A percentile compares a stretch with the other conserved stretches of the same genome.
These are phyloP conservation scores for Papiliotrema laurentii DNA, from an alignment of 1,284 basidiomycete genomes.

Conservation along the genomic window DNA sequence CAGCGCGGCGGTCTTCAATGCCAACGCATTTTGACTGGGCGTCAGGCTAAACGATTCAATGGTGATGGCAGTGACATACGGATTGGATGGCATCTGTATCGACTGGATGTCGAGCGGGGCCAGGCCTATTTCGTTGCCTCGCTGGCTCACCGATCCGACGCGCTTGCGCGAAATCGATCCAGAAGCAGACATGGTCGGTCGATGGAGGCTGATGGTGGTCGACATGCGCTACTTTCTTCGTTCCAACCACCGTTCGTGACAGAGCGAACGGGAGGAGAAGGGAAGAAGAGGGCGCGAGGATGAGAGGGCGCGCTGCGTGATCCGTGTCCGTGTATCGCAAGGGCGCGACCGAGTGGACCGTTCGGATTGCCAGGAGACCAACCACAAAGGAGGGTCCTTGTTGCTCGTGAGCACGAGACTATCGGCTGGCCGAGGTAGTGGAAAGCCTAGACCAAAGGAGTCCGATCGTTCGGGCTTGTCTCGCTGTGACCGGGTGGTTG, in stretches of 20 bases:
- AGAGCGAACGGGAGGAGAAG: too few relatives aligned
- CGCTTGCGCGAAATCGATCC: slow-evolving; percentile 39
- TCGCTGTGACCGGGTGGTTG: too few relatives aligned
- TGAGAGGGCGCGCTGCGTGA: too few relatives aligned
- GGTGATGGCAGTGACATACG: slow-evolving; percentile 24
- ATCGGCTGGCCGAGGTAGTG: not conserved
- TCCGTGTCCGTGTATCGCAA: not conserved
- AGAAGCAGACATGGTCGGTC: slow-evolving; percentile 26
- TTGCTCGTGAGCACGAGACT: not conserved
- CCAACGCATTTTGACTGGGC: slow-evolving; percentile 44
- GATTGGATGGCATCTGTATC: slow-evolving; percentile 46
- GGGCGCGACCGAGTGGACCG: not conserved
- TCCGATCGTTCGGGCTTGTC: too few relatives aligned
- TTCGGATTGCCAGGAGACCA: not conserved
- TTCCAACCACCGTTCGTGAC: too few relatives aligned
- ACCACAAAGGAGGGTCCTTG: slow-evolving; percentile 2
- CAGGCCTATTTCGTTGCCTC: slow-evolving; percentile 28
- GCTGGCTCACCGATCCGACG: slow-evolving; percentile 44
- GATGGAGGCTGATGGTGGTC: not conserved
- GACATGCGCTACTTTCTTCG: too few relatives aligned
- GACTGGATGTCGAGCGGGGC: slow-evolving; percentile 42
- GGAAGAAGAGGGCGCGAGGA: too few relatives aligned
- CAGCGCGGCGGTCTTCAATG: slow-evolving; percentile 46
- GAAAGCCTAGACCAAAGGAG: too few relatives aligned
- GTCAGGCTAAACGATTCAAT: slow-evolving; percentile 3